Percentiles rank a stretch among this genome's conserved stretches.
Evolutionary conservation across 192 early-diverging fungal species (phyloP).

Genomic region (Coemansia sp.): DNA sequence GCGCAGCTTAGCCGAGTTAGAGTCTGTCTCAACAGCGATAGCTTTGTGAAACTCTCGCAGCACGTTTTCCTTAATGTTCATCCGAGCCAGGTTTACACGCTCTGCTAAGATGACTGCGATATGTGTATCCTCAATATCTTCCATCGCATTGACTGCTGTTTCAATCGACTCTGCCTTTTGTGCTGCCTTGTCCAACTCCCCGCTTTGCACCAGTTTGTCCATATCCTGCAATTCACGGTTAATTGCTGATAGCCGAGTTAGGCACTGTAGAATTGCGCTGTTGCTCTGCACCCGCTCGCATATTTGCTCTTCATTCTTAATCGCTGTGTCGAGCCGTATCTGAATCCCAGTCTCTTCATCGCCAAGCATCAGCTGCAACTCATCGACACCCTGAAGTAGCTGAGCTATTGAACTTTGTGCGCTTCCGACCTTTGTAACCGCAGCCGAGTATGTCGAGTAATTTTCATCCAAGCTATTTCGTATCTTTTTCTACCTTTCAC

Average conservation of each 20-base stretch:
- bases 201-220: conserved; percentile 11
- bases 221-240: conserved; percentile 4
- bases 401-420: conserved; percentile 11
- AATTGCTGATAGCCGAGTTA: conserved; percentile 16
- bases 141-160: background rate
- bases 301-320: conserved; percentile 1
- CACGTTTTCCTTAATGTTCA: conserved; percentile 20
- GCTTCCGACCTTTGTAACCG: conserved; percentile 5
- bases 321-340: conserved; percentile 20
- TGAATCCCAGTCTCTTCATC: conserved; percentile 28
- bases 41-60: background rate
- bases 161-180: conserved; percentile 8
- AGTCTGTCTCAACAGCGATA: conserved; percentile 2
- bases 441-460: conserved; percentile 5
- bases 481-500: conserved; percentile 1
- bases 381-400: conserved; percentile 30
- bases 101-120: conserved; percentile 8
- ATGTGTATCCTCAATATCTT: conserved; percentile 15
- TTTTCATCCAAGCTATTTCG: conserved; percentile 5
- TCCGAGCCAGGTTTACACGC: conserved; percentile 11
- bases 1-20: background rate
- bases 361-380: conserved; percentile 28
- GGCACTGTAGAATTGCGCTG: conserved; percentile 11
- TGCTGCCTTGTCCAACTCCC: conserved; percentile 13
- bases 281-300: conserved; percentile 7